Evolutionary conservation across 805 yeast species (phyloP).

Genomic region (Metschnikowia cubensis): DNA sequence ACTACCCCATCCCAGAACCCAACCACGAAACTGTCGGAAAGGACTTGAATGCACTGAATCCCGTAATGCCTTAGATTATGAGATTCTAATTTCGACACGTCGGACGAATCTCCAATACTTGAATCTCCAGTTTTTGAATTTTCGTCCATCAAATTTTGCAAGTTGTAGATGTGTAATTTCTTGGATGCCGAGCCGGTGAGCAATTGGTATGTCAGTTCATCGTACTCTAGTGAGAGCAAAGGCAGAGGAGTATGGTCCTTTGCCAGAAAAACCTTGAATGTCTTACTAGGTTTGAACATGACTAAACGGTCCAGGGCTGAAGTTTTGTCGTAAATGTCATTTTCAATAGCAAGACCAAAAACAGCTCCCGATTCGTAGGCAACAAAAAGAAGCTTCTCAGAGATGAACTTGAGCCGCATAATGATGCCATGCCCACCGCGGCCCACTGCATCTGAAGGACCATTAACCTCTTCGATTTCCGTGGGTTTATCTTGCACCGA

Average conservation of each 20-base stretch:
- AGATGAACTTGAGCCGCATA: slow-evolving; percentile 51
- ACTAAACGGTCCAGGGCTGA: slow-evolving; percentile 12
- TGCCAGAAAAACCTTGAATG: slow-evolving; percentile 20
- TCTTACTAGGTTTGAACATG: slow-evolving; percentile 24
- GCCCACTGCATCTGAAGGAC: slow-evolving; percentile 1
- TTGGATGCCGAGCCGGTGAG: slow-evolving; percentile 50
- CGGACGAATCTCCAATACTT: neutral
- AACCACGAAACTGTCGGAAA: slow-evolving; percentile 24
- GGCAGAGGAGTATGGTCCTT: slow-evolving; percentile 52
- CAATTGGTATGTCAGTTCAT: slow-evolving; percentile 19
- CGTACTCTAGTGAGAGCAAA: slow-evolving; percentile 40
- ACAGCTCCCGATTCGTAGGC: slow-evolving; percentile 77
- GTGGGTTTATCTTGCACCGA: neutral
- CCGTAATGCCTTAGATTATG: slow-evolving; percentile 19
- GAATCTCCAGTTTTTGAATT: neutral
- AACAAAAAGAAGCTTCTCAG: slow-evolving; percentile 31
- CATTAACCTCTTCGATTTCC: slow-evolving; percentile 10
- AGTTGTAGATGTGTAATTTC: slow-evolving; percentile 29
- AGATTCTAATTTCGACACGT: neutral
- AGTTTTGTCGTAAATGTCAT: slow-evolving; percentile 2
- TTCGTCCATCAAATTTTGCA: neutral
- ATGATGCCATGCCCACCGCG: slow-evolving; percentile 54
- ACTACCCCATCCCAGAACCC: slow-evolving; percentile 53
- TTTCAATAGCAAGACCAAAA: slow-evolving; percentile 24
- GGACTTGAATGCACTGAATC: slow-evolving; percentile 14